phyloP scores from a whole-genome alignment of 2,329 filamentous ascomycete genomes.

The Cladosporium austrohemisphaericum region DNA sequence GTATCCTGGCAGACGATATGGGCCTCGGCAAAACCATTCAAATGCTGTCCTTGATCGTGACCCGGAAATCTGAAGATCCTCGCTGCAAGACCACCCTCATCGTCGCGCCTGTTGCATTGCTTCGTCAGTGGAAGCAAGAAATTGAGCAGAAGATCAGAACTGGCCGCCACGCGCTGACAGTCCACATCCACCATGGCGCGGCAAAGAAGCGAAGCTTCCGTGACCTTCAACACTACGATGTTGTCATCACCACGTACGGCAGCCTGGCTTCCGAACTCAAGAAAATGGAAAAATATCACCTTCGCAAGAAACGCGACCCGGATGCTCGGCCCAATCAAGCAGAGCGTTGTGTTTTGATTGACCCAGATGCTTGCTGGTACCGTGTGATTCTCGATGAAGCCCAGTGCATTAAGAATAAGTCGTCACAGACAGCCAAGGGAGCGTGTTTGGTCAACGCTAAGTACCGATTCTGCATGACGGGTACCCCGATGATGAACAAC shows the following conservation, averaged over 20 bases:
- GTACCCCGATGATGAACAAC: conserved; percentile 86
- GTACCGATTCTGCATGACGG: conserved; percentile 71
- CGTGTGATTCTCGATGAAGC: conserved; percentile 73
- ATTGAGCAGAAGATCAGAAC: conserved; percentile 65
- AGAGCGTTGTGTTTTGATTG: conserved; percentile 39
- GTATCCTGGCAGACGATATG: conserved; percentile 79
- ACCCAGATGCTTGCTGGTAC: conserved; percentile 59
- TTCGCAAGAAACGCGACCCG: conserved; percentile 47
- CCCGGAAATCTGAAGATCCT: conserved; percentile 58
- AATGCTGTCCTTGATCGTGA: conserved; percentile 71
- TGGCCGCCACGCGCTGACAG: conserved; percentile 54
- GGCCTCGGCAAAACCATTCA: conserved; percentile 82
- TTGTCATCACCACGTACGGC: conserved; percentile 76
- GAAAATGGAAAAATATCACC: conserved; percentile 51
- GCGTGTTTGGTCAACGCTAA: conserved; percentile 56
- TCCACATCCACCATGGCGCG: conserved; percentile 65
- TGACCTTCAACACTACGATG: conserved; percentile 63
- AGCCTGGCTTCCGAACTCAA: conserved; percentile 66
- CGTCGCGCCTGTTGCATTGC: conserved; percentile 72
- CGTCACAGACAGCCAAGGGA: conserved; percentile 59
- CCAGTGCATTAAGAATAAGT: conserved; percentile 74
- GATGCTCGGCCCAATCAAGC: conserved; percentile 32
- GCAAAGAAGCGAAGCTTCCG: conserved; percentile 57
- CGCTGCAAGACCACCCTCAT: conserved; percentile 72
- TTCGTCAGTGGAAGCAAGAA: conserved; percentile 82